phyloP scores from a whole-genome alignment of 2,329 filamentous ascomycete genomes.

The Nigrospora oryzae region DNA sequence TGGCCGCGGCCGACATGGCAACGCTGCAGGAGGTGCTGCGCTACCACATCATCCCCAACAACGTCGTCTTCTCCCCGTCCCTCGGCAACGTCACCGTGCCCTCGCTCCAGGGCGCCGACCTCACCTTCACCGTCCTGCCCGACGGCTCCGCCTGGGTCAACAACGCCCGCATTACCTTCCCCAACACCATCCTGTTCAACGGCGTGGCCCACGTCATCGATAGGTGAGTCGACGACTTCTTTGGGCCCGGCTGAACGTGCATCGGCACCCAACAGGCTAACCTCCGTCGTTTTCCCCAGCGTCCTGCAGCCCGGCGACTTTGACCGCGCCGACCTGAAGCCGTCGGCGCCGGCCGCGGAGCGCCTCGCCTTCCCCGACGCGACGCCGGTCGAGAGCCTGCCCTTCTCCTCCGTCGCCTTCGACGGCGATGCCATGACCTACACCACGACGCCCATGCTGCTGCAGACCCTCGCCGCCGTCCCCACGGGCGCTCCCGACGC shows the following conservation, averaged over 20 bases:
- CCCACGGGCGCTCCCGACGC: background rate
- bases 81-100: constrained; percentile 17
- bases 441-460: constrained; percentile 15
- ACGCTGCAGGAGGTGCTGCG: constrained; percentile 17
- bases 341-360: constrained; percentile 11
- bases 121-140: constrained; percentile 20
- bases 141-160: constrained; percentile 21
- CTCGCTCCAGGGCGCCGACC: constrained; percentile 12
- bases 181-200: constrained; percentile 21
- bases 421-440: constrained; percentile 12
- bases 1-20: constrained; percentile 11
- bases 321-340: constrained; percentile 13
- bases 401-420: constrained; percentile 16
- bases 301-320: constrained; percentile 17
- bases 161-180: constrained; percentile 18
- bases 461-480: constrained; percentile 17
- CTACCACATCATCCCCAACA: constrained; percentile 21
- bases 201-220: constrained; percentile 23
- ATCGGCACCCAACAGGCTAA: too few relatives aligned
- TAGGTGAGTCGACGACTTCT: constrained; percentile 7
- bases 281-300: constrained; percentile 3
- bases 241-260: too few relatives aligned
- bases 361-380: constrained; percentile 17
- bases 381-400: constrained; percentile 13
- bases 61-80: constrained; percentile 18